Percentiles rank a stretch among this genome's conserved stretches.
Conservation (phyloP, 208 protist genomes). For the Ichthyophonus hoferi region DNA sequence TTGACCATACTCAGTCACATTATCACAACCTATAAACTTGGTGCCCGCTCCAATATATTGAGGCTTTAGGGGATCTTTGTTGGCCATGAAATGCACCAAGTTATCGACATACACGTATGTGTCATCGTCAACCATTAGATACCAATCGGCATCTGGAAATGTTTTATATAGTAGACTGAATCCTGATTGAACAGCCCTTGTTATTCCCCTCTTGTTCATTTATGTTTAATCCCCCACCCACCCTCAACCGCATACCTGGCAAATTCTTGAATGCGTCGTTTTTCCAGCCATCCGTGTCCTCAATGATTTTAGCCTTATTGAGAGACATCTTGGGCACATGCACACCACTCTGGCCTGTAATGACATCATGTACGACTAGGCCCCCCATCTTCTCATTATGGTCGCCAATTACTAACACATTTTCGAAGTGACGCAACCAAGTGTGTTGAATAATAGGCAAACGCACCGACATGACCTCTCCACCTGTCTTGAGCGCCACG, state of each 20-base stretch:
- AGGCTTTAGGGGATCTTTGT: neutral
- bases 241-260: neutral
- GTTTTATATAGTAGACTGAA: neutral
- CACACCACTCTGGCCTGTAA: neutral
- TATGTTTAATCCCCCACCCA: neutral
- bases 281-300: slow-evolving; percentile 13
- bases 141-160: neutral
- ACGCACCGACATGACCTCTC: neutral
- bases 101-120: neutral
- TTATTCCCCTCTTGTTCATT: neutral
- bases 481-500: neutral
- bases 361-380: neutral
- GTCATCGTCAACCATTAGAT: slow-evolving; percentile 11
- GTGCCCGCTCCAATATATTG: neutral
- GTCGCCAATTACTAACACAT: neutral
- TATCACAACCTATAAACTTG: neutral
- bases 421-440: neutral
- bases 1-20: neutral
- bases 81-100: neutral
- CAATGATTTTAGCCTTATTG: neutral
- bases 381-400: neutral
- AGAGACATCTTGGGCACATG: neutral
- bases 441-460: neutral
- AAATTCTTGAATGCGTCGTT: slow-evolving; percentile 1
- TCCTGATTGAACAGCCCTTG: neutral